phyloP scores from a whole-genome alignment of 225 moss, liverwort and hornwort species.

The Marchantia paleacea region DNA sequence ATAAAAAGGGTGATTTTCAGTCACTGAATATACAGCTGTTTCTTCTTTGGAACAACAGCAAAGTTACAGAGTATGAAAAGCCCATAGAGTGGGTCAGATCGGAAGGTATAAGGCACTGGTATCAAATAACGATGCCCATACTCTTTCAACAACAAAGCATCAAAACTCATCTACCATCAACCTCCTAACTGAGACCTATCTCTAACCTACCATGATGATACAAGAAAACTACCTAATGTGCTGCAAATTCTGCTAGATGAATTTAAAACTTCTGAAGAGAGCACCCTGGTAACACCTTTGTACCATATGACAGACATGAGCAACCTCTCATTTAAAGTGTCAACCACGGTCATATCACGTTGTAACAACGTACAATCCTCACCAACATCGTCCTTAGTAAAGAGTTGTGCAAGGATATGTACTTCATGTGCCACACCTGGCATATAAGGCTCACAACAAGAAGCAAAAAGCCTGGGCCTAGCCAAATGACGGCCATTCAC shows the following conservation, averaged over 20 bases:
- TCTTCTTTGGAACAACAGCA: conserved; percentile 14
- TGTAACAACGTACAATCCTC: conserved; percentile 5
- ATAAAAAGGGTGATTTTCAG: background rate
- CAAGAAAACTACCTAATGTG: conserved; percentile 10
- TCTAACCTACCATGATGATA: conserved; percentile 19
- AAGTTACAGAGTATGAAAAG: conserved; percentile 21
- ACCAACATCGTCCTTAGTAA: conserved; percentile 6
- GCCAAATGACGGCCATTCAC: conserved; percentile 31
- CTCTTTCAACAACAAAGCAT: conserved; percentile 11
- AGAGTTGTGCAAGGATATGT: conserved; percentile 14
- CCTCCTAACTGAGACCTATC: conserved; percentile 10
- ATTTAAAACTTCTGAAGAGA: conserved; percentile 1
- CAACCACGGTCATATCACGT: conserved; percentile 16
- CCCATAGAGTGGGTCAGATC: conserved; percentile 20
- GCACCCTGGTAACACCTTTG: conserved; percentile 14
- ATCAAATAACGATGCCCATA: conserved; percentile 8
- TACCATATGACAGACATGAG: conserved; percentile 22
- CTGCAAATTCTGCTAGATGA: conserved; percentile 12
- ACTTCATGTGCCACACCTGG: conserved; percentile 28
- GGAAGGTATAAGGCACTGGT: conserved; percentile 12
- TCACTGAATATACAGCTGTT: background rate
- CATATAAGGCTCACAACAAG: conserved; percentile 22
- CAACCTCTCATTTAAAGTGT: conserved; percentile 18
- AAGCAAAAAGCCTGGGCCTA: conserved; percentile 30
- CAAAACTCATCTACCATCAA: conserved; percentile 7